Percentiles rank a stretch among this genome's conserved stretches.
These are phyloP conservation scores for Bimuria novae-zelandiae DNA, from an alignment of 2,329 filamentous ascomycete species.

Conservation along the genomic window DNA sequence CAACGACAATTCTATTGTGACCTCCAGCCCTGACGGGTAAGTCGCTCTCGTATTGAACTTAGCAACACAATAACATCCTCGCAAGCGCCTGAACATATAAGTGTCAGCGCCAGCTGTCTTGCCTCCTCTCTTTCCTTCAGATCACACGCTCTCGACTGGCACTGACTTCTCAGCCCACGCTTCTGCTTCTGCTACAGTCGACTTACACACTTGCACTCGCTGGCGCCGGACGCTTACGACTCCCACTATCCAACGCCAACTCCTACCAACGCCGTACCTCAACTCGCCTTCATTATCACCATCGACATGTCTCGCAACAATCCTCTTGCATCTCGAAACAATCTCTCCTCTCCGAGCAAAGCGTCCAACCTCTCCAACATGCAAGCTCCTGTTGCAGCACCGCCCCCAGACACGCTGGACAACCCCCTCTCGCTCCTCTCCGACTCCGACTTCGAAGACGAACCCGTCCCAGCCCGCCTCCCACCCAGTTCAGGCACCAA, in stretches of 20 bases:
- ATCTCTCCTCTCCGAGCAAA: no score
- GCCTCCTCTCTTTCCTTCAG: no score
- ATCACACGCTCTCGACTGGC: no score
- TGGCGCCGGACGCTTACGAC: no score
- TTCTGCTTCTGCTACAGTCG: no score
- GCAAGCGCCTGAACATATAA: not conserved
- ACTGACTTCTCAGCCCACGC: no score
- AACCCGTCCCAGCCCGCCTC: not conserved
- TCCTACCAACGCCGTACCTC: not conserved
- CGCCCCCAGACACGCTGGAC: not conserved
- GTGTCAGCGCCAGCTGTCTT: no score
- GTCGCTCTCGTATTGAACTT: not conserved
- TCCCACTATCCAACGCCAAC: no score
- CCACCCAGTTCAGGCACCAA: not conserved
- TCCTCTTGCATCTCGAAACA: no score
- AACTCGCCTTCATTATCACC: not conserved
- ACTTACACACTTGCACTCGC: no score
- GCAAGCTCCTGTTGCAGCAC: no score
- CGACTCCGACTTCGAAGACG: not conserved
- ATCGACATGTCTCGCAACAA: not conserved
- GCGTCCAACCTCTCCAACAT: no score
- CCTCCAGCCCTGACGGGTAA: not conserved
- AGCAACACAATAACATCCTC: not conserved
- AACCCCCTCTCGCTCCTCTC: not conserved
- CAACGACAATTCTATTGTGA: not conserved